phyloP scores from a whole-genome alignment of 2,329 filamentous ascomycete genomes.

The Aspergillus ruber region DNA sequence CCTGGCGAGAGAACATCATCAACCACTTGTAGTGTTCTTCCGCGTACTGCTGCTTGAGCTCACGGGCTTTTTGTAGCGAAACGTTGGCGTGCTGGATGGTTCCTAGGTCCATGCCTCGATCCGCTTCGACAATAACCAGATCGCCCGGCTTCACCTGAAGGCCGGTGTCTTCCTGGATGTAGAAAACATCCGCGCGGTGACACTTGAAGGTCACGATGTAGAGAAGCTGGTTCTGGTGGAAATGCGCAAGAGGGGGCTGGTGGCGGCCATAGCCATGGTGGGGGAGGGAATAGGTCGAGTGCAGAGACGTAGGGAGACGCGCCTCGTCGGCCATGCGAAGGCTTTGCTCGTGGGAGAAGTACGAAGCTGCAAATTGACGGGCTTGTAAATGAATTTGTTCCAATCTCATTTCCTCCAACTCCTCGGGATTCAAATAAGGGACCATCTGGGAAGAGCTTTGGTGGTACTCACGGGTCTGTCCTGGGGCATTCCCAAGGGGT shows the following conservation, averaged over 20 bases:
- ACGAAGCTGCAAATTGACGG: constrained; percentile 37
- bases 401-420: constrained; percentile 24
- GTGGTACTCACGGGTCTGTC: constrained; percentile 39
- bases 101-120: constrained; percentile 90
- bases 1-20: constrained; percentile 94
- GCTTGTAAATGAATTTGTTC: constrained; percentile 30
- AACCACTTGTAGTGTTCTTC: constrained; percentile 98
- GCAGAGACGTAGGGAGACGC: constrained; percentile 30
- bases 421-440: constrained; percentile 19
- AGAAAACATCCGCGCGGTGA: constrained; percentile 89
- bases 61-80: constrained; percentile 78
- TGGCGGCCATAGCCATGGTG: constrained; percentile 31
- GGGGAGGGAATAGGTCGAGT: constrained; percentile 34
- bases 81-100: constrained; percentile 86
- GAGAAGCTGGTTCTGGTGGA: constrained; percentile 36
- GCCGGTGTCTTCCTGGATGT: constrained; percentile 91
- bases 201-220: constrained; percentile 97
- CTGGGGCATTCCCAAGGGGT: constrained; percentile 29
- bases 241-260: constrained; percentile 28
- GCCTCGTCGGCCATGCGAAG: constrained; percentile 28
- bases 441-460: constrained; percentile 23
- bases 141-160: constrained; percentile 86
- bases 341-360: constrained; percentile 36
- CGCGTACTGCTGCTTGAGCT: constrained; percentile 81
- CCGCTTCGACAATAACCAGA: constrained; percentile 93